Conservation (phyloP, 1,139 yeast genomes). For the Nakaseomyces kungkrabaensis region DNA sequence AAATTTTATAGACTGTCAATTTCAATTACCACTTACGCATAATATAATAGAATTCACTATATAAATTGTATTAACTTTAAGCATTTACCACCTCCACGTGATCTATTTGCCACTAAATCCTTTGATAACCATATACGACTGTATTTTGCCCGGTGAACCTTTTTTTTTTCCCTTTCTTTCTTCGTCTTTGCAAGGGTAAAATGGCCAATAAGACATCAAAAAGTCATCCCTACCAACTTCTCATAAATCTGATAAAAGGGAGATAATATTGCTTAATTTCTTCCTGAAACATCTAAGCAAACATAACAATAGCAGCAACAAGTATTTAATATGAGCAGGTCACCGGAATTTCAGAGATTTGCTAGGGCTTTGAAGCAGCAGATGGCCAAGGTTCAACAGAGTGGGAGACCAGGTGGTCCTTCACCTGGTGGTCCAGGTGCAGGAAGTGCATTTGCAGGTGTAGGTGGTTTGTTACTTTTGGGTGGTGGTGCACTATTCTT, state of each 20-base stretch:
- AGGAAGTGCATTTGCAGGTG: conserved; percentile 58
- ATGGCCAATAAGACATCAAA: neutral
- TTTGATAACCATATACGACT: too few relatives aligned
- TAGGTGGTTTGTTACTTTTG: conserved; percentile 64
- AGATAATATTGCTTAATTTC: too few relatives aligned
- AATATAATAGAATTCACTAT: too few relatives aligned
- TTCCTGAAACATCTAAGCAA: too few relatives aligned
- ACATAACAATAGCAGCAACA: neutral
- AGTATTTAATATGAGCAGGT: conserved; percentile 16
- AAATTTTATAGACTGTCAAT: too few relatives aligned
- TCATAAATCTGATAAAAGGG: too few relatives aligned
- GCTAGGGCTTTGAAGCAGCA: conserved; percentile 28
- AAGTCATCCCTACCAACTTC: too few relatives aligned
- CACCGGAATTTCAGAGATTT: conserved; percentile 27
- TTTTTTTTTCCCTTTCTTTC: neutral
- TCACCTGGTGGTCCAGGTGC: conserved; percentile 39
- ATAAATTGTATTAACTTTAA: too few relatives aligned
- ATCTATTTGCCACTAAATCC: too few relatives aligned
- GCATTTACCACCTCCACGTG: too few relatives aligned
- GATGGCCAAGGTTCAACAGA: conserved; percentile 21
- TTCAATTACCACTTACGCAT: too few relatives aligned
- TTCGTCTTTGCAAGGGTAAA: neutral
- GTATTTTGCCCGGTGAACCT: neutral
- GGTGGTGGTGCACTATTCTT: conserved; percentile 63
- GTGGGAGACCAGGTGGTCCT: conserved; percentile 27